Base-by-base conservation (phyloP, 345 rosid genomes). In the Linum lewisii region DNA sequence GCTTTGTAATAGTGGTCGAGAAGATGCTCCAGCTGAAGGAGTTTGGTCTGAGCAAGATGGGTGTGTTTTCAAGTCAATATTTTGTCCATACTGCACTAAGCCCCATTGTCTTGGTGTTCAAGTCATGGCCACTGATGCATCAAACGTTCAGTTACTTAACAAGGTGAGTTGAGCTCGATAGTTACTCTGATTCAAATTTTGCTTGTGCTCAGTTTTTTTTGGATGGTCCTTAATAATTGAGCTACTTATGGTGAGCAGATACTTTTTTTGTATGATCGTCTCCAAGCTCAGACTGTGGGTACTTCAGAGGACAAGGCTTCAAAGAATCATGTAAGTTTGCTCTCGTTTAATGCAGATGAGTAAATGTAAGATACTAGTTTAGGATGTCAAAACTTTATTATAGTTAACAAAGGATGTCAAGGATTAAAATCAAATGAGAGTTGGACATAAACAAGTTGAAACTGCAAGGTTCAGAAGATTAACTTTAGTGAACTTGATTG, bases 21-120 rank as follows among this genome's bases (percentile, higher is more conserved):
- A 59, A 65, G 80, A 74, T 66, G 64, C 66, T 29, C 63, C 60
- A 32, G 77, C 73, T 36, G 71, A 66, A 62, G 88, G 90, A 57
- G 67, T 83, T 61, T 92, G 95, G 98, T 73, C 75, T 42, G 73
- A 84, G 73, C 82, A 88, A 77, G 98, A 92, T 74, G 96, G 96
- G 21, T 92, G 96, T 71, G 96, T 88, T 62, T 91, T 79, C 81
- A 81, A 71, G 62, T 78, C 79, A 36, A 71, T 88, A 54, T 79
- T 63, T 63, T 88, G 98, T 68, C 93, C 98, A 54, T 92, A 80
- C 78, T 92, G 98, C 70, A 79, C 62, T 55, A 54, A 47, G 60
- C 79, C 82, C 21, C 63, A 75, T 42, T 82, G 87, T 64, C 85
- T 88, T 22, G 98, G 96, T 47, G 96, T 81, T 22, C 85, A 81